phyloP scores from a whole-genome alignment of 2,329 filamentous ascomycete genomes.

The Fusarium udum region DNA sequence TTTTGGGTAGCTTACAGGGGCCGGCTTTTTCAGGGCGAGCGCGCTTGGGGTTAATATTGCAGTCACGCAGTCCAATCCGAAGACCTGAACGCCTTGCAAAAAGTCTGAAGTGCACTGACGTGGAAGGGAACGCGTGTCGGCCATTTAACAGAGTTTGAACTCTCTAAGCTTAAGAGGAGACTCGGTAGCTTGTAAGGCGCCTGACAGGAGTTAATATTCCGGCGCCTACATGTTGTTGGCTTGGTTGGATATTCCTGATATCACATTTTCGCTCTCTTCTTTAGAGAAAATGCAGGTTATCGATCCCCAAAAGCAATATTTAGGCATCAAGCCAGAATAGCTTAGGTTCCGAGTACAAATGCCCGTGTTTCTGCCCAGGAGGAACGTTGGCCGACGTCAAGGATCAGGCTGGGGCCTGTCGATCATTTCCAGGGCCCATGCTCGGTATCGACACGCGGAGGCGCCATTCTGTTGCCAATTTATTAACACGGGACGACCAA shows the following conservation, averaged over 20 bases:
- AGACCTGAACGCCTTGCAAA: not conserved
- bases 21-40: not conserved
- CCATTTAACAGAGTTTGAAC: not conserved
- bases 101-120: not conserved
- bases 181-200: not conserved
- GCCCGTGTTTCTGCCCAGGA: not conserved
- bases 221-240: not conserved
- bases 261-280: not conserved
- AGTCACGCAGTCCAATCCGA: not conserved
- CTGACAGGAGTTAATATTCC: not conserved
- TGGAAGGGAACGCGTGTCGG: not conserved
- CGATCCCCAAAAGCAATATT: not conserved
- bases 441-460: not conserved
- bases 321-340: not conserved
- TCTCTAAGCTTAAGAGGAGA: not conserved
- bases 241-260: not conserved
- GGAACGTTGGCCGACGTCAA: not conserved
- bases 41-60: not conserved
- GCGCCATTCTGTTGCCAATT: not conserved
- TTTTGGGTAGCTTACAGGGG: not conserved
- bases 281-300: not conserved
- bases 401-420: not conserved
- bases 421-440: not conserved
- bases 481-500: not conserved
- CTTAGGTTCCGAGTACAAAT: not conserved